Base-by-base conservation (phyloP, 2,329 filamentous ascomycete species). In the Whalleya microplaca region DNA sequence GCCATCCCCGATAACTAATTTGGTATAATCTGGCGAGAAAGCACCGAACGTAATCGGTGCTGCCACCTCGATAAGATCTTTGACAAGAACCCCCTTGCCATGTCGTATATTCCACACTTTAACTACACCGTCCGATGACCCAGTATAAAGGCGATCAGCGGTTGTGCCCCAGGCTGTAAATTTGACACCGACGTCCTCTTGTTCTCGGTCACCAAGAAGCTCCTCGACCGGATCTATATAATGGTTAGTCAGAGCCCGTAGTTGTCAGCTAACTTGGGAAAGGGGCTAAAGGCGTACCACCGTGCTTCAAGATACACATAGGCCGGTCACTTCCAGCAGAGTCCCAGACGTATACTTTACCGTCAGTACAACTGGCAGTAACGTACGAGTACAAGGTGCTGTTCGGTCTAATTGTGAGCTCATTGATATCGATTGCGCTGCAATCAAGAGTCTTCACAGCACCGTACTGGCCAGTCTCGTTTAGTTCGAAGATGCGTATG, bases 301-400 rank as follows among this genome's bases (percentile, higher is more conserved):
- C 84, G 59, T 88, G 85, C 6, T 72, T 62, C 0, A 88, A 73
- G 1, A 80, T 70, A 63, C 87, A 84, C 20, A 85, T 79, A 0
- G 84, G 80, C 40, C 74, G 71, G 60, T 86, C 83, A n/a, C 77
- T 79, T 10, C 73, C 75, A 0, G 80, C 77, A 1, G 84, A 84
- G 58, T 88, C 85, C 84, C 84, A 88, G 1, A 88, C 77, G 56
- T 88, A 88, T 0, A 83, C 81, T 8, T 78, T 81, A 16, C 84
- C 83, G 59, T 88, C 80, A 0, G 85, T 88, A 59, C 84, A 87
- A 2, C 80, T 82, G 0, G 84, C 85, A 1, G 85, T 84, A 16
- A 87, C 70, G 57, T 85, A 88, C 20, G 77, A 76, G 57, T 78
- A 78, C 0, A 66, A 45, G 1, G 64, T 50, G 51, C 81, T 82